phyloP scores from a whole-genome alignment of 306 rosid species.

The Prunus salicina region DNA sequence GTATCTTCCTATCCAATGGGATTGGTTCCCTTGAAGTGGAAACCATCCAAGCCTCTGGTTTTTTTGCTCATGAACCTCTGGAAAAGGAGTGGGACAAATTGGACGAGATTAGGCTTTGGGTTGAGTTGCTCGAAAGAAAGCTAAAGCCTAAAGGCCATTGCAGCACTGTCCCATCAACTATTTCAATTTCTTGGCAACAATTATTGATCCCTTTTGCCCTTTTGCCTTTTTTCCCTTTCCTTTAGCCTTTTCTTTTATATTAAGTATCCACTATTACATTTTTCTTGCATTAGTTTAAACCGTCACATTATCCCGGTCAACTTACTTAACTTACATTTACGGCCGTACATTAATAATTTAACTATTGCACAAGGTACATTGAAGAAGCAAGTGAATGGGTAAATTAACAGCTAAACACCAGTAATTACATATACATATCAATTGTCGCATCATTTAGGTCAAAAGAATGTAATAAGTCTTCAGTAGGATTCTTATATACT shows the following conservation, averaged over 20 bases:
- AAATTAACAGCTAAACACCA: no score
- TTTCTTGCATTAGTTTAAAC: neutral
- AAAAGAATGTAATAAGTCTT: no score
- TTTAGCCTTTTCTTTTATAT: neutral
- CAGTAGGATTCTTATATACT: no score
- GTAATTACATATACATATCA: no score
- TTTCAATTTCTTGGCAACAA: conserved; percentile 3
- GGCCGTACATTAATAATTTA: no score
- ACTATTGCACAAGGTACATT: no score
- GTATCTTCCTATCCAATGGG: neutral
- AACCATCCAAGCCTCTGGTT: neutral
- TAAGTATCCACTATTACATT: neutral
- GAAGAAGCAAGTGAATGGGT: no score
- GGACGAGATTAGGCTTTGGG: neutral
- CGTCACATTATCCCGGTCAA: no score
- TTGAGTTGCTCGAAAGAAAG: conserved; percentile 12
- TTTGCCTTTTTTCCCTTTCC: neutral
- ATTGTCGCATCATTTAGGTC: no score
- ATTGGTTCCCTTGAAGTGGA: conserved; percentile 7
- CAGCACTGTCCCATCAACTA: neutral
- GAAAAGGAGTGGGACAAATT: neutral
- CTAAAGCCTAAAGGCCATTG: neutral
- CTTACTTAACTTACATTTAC: no score
- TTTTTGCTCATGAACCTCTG: neutral
- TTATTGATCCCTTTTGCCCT: neutral